These are phyloP conservation scores for Globisporangium solare DNA, from an alignment of 352 stramenopile genomes.

Conservation along the genomic window DNA sequence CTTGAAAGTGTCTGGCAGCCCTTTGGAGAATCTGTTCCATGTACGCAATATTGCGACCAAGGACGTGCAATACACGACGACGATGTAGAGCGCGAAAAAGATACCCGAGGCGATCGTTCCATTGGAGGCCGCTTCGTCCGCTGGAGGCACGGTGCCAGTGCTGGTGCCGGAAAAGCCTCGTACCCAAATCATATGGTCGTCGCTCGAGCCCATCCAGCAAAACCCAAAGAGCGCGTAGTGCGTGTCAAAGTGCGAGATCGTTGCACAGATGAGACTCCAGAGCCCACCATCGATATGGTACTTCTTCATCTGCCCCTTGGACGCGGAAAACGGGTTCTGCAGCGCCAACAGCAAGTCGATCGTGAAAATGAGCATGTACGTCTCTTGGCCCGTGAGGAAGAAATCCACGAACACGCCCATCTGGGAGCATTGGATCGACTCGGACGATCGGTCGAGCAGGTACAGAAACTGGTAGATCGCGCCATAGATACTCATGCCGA, in stretches of 20 bases:
- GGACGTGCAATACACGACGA: conserved; percentile 76
- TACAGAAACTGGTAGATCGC: conserved; percentile 82
- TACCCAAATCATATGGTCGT: conserved; percentile 27
- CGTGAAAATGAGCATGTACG: conserved; percentile 87
- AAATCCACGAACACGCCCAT: conserved; percentile 74
- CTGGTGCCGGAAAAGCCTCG: not conserved
- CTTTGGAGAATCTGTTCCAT: conserved; percentile 79
- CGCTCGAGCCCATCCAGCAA: conserved; percentile 69
- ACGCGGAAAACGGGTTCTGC: conserved; percentile 84
- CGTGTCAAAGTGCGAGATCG: conserved; percentile 75
- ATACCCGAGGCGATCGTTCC: conserved; percentile 52
- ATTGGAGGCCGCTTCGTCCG: conserved; percentile 19
- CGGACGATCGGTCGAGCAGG: conserved; percentile 44
- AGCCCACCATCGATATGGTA: conserved; percentile 73
- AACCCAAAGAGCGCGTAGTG: conserved; percentile 77
- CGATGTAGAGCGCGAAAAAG: conserved; percentile 82
- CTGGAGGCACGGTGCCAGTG: too few species aligned
- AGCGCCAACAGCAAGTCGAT: conserved; percentile 78
- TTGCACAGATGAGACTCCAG: conserved; percentile 62
- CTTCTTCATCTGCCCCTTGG: conserved; percentile 74
- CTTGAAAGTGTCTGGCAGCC: conserved; percentile 67
- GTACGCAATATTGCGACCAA: conserved; percentile 69
- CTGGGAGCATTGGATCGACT: conserved; percentile 43
- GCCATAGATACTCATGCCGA: conserved; percentile 81
- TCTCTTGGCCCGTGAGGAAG: conserved; percentile 80